Conservation (phyloP, 768 basidiomycete species). For the Mycena venus region DNA sequence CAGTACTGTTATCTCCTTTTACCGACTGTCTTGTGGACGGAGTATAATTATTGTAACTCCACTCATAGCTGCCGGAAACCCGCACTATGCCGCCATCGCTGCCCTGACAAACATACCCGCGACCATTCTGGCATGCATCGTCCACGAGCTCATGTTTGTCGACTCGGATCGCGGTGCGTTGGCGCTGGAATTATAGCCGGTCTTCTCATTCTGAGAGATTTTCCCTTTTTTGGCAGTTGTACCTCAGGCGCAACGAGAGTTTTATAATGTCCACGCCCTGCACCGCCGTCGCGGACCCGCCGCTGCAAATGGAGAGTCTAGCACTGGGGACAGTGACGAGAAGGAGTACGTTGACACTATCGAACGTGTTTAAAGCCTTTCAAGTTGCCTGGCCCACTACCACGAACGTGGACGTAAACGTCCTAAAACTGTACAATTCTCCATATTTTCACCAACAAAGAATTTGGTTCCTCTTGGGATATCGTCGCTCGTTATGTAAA, state of each 20-base stretch:
- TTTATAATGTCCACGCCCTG: conserved; percentile 30
- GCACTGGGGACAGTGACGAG: background rate
- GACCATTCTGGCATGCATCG: conserved; percentile 63
- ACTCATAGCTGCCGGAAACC: conserved; percentile 34
- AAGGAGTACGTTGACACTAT: conserved; percentile 27
- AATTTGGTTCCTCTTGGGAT: background rate
- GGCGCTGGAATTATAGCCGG: background rate
- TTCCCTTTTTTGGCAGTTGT: conserved; percentile 4
- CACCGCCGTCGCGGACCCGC: conserved; percentile 24
- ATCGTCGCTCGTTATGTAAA: background rate
- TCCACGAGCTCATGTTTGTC: conserved; percentile 70
- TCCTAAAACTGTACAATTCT: background rate
- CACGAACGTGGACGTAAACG: background rate
- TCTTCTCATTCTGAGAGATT: background rate
- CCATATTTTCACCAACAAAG: background rate
- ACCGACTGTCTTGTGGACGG: background rate
- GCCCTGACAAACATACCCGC: conserved; percentile 78
- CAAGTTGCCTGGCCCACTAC: no score
- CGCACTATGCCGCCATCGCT: conserved; percentile 70
- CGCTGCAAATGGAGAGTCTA: background rate
- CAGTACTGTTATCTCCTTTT: background rate
- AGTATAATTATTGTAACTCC: conserved; percentile 47
- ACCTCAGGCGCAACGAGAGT: conserved; percentile 26
- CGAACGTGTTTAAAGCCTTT: conserved; percentile 26
- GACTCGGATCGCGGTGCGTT: conserved; percentile 71